Base-by-base conservation (phyloP, 257 asterid species). In the Cruciata laevipes region DNA sequence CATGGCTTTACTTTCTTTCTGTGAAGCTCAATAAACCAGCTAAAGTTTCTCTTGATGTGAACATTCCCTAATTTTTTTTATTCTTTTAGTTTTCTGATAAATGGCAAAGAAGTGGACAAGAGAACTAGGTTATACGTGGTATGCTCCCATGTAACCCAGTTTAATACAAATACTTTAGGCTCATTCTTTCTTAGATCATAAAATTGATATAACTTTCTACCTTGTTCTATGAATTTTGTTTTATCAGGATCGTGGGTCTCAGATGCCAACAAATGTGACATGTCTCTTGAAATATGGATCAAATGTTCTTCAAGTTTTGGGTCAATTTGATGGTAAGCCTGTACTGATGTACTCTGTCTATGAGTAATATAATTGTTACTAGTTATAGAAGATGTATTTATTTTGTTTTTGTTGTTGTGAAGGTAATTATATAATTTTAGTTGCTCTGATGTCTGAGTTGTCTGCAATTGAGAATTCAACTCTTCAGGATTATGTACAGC, bases 231-330 rank as follows among this genome's bases (percentile, higher is more conserved):
- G 9, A 53, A 47, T 66, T 38, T 76, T 68, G 63, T 40, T 80
- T 49, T 74, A 73, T 63, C 75, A 94, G 97, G 97, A 88, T 52
- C 61, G 82, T 31, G 99, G 96, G 51, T 95, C 99, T 10, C 97
- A 88, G 77, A 75, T 77, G 78, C 97, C 97, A 65, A 84, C 96
- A 38, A 23, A 42, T 27, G 95, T 94, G 62, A 77, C 82, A 32
- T 80, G 73, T 74, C 69, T 81, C 73, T 85, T 94, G 77, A 88
- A 87, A 76, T 90, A 81, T 62, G 99, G 99, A 61, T 73, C 89
- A 4, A 94, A 94, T 82, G 87, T 94, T 75, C 90, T 94, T 73
- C 99, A 94, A 79, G 96, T 91, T 63, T 78, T 94, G 61, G 99
- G 99, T 63, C 87, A 90, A 21, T 94, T 94, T 78, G 75, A 76